These are phyloP conservation scores for Dionaea muscipula DNA, from an alignment of 179 eudicot species.

Conservation along the genomic window DNA sequence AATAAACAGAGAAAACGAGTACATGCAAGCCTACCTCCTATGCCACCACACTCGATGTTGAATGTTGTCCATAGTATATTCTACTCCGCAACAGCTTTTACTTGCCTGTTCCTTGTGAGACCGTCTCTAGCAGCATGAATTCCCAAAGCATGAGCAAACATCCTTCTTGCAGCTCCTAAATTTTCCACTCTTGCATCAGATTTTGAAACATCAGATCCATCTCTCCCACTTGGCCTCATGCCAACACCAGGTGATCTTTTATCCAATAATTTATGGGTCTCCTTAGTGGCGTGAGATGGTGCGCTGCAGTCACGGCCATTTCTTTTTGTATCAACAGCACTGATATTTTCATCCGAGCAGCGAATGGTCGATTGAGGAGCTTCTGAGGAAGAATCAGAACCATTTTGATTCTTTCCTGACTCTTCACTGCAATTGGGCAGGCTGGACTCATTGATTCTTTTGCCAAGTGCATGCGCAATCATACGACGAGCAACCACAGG, in stretches of 20 bases:
- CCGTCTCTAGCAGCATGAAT: conserved; percentile 31
- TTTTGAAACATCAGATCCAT: conserved; percentile 18
- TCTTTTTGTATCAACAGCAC: conserved; percentile 7
- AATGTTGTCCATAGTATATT: background rate
- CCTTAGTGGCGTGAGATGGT: conserved; percentile 8
- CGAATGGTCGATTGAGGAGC: conserved; percentile 5
- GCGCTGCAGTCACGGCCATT: conserved; percentile 3
- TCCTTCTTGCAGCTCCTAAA: conserved; percentile 81
- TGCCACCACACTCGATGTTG: no score
- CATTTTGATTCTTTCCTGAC: conserved; percentile 17
- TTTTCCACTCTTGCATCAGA: conserved; percentile 46
- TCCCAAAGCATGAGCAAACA: conserved; percentile 81
- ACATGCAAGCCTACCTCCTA: no score
- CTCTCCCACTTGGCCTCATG: conserved; percentile 15
- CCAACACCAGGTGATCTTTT: conserved; percentile 10
- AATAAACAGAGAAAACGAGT: no score
- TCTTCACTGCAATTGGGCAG: conserved; percentile 12
- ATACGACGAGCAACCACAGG: conserved; percentile 93
- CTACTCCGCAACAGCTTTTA: conserved; percentile 9
- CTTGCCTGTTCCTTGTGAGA: conserved; percentile 14
- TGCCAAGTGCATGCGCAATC: conserved; percentile 93
- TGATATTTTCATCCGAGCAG: conserved; percentile 6
- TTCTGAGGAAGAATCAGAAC: conserved; percentile 14
- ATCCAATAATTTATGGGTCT: conserved; percentile 2
- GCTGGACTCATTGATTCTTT: conserved; percentile 29